Base-by-base conservation (phyloP, 2,329 filamentous ascomycete genomes). In the Colletotrichum tropicicola region DNA sequence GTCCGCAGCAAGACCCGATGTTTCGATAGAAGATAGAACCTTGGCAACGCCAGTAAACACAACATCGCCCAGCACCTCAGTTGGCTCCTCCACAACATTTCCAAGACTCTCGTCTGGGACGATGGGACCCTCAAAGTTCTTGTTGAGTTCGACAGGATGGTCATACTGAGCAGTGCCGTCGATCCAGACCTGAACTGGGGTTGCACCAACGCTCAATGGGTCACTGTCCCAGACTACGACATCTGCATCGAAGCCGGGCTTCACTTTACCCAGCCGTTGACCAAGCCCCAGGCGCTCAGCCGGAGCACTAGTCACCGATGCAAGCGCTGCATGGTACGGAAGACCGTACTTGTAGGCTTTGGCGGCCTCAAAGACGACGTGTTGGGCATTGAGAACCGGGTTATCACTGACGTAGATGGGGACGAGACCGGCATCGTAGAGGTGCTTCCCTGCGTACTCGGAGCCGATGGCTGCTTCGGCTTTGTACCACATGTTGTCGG, bases 401-500 rank as follows among this genome's bases (percentile, higher is more conserved):
- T 92, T 92, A 71, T 91, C 89, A 65, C 85, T 89, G 10, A 92
- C 89, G 69, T 90, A 91, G 28, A 91, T 85, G 2, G 88, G 83
- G 0, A 88, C 90, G 27, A 92, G 79, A 19, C 87, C 89, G 59
- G 85, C 82, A 17, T 91, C 89, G 67, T 88, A 87, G 0, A 92
- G 81, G 4, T 87, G 81, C 71, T 90, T 91, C 21, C 89, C 89
- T 2, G 89, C 89, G 65, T 86, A 86, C 72, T 91, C 87, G 6
- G 88, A 90, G 1, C 84, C 89, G 5, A 86, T 79, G 67, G 89
- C 91, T 0, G 89, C 80, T 75, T 92, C 90, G 2, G 85, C 82
- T 75, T 92, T 91, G 82, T 91, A 92, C 74, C 86, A 90, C 87
- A 91, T 91, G 71, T 89, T 91, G 70, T 92, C 89, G 5, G 90